Conservation (phyloP, 2,329 filamentous ascomycete species). For the Microdochium bolleyi region DNA sequence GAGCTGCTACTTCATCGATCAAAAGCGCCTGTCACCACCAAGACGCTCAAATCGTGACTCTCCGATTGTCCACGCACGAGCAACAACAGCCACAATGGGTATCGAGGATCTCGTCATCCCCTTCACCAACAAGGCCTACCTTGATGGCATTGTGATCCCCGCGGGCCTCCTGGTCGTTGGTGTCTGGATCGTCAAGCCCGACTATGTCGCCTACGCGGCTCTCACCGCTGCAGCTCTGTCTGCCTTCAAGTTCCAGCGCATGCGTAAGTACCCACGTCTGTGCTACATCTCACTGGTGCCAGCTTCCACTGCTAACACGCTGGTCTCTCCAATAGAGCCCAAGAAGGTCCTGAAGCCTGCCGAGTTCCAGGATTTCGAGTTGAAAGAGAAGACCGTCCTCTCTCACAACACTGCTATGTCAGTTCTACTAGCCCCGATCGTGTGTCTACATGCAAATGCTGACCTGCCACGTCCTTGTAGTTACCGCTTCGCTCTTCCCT, state of each 20-base stretch:
- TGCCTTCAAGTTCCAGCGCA: conserved; percentile 62
- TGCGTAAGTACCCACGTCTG: conserved; percentile 44
- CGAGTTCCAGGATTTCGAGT: conserved; percentile 83
- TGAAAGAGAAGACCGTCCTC: conserved; percentile 90
- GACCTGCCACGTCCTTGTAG: conserved; percentile 28
- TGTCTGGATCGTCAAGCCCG: conserved; percentile 67
- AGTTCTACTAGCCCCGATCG: conserved; percentile 19
- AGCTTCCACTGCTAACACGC: conserved; percentile 7
- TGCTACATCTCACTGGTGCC: background rate
- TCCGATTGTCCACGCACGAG: background rate
- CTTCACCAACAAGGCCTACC: conserved; percentile 29
- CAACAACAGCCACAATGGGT: conserved; percentile 1
- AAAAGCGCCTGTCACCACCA: too few species aligned
- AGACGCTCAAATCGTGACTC: background rate
- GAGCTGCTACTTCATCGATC: too few species aligned
- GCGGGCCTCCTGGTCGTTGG: conserved; percentile 71
- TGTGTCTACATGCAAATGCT: conserved; percentile 3
- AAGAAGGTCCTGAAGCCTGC: conserved; percentile 81
- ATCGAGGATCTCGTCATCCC: background rate
- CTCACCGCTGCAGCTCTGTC: conserved; percentile 58
- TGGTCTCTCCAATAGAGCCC: conserved; percentile 43
- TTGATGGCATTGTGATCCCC: conserved; percentile 79
- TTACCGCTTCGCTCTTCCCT: conserved; percentile 88
- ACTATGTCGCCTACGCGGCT: conserved; percentile 67
- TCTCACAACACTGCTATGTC: conserved; percentile 98